Evolutionary conservation across 768 basidiomycete species (phyloP), one percentile per base, ranked within the genome.

Genomic region (Mycena capillaripes): DNA sequence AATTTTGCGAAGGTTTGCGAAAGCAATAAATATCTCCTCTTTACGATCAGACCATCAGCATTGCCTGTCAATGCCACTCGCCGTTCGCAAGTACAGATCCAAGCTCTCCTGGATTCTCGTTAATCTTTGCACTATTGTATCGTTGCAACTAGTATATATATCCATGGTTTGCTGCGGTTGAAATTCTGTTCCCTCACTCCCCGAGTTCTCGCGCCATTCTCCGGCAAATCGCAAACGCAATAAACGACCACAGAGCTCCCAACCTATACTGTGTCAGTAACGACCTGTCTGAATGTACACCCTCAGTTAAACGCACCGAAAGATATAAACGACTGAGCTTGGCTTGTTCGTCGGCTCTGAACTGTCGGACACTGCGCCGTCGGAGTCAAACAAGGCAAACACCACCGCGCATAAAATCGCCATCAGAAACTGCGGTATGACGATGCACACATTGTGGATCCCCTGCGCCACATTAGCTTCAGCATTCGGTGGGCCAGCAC

Each of bases 381-480:
- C 64, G 87, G 89, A 5, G 68, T 97, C 97, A 72, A 96, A 86
- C 8, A 98, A 81, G 17, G 94, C 94, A 78, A 99, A 98, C 42
- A 98, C 88, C 73, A 97, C 83, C 11, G 96, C 90, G 0, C 95
- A 92, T 5, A 98, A 80, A 34, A 92, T 95, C 0, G 95, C 97
- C 32, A 97, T 93, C 30, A 99, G 86, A 81, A 98, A 97, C 77
- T 99, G 97, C 0, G 97, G 97, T 3, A 98, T 84, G 66, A 98
- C 97, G 71, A 99, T 85, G 81, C 94, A 97, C 62, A 98, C 88
- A 78, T 98, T 98, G 81, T 98, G 97, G 62, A 98, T 97, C 34
- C 97, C 97, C 95, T 96, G 68, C 42, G 21, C 42, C n/a, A 50
- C 38, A 53, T 40, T 36, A 21, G 62, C 58, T 29, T 29, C 59